phyloP scores from a whole-genome alignment of 768 basidiomycete genomes.

The Panaeolus cyanescens region DNA sequence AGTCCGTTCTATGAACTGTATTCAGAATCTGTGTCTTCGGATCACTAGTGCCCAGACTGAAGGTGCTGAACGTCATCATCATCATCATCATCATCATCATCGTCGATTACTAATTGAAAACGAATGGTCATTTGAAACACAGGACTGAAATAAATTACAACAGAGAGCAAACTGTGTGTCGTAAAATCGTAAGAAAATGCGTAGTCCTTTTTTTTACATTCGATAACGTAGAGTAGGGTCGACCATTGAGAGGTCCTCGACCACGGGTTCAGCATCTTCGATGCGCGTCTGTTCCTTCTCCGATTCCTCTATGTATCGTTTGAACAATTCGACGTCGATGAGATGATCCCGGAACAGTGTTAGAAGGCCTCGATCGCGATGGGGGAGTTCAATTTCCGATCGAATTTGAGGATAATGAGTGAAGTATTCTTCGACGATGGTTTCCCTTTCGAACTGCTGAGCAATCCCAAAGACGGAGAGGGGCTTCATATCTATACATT shows the following conservation, averaged over 20 bases:
- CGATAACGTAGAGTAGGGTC: neutral
- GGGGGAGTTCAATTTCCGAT: neutral
- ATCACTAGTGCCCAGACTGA: too few relatives aligned
- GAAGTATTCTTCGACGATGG: constrained; percentile 2
- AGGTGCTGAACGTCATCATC: too few relatives aligned
- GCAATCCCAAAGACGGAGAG: constrained; percentile 9
- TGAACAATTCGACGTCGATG: constrained; percentile 5
- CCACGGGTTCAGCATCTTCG: neutral
- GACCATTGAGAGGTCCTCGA: neutral
- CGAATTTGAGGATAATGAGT: constrained; percentile 5
- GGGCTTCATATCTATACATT: constrained; percentile 1
- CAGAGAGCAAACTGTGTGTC: too few relatives aligned
- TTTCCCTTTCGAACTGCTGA: constrained; percentile 1
- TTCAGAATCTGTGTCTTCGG: neutral
- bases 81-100: too few relatives aligned
- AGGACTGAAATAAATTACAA: too few relatives aligned
- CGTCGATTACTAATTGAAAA: too few relatives aligned
- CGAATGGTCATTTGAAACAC: too few relatives aligned
- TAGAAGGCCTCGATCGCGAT: constrained; percentile 1
- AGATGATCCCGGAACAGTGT: constrained; percentile 5
- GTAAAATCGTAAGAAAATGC: too few relatives aligned
- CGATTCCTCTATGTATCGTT: neutral
- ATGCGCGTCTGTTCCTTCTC: neutral
- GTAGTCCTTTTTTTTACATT: neutral
- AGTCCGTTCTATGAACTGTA: neutral